Conservation (phyloP, 495 filamentous ascomycete species). For the Xylaria telfairii region DNA sequence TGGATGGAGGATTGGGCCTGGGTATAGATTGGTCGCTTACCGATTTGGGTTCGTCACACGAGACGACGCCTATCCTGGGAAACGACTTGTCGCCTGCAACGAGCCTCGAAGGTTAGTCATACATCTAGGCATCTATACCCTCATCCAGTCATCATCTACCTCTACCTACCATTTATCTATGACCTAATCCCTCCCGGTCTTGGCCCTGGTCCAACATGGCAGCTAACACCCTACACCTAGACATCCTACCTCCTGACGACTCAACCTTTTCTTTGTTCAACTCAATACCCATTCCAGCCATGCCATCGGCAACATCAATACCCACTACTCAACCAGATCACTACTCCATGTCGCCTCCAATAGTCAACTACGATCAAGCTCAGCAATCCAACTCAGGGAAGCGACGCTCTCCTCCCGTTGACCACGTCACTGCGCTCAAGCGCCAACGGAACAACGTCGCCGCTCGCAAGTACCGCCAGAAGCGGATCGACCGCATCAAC, state of each 20-base stretch:
- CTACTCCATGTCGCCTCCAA: constrained; percentile 28
- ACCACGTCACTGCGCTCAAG: constrained; percentile 48
- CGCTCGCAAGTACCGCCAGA: constrained; percentile 74
- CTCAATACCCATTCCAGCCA: constrained; percentile 23
- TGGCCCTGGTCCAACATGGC: not conserved
- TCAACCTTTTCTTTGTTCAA: constrained; percentile 31
- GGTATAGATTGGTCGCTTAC: constrained; percentile 38
- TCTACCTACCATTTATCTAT: not conserved
- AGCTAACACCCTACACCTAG: constrained; percentile 15
- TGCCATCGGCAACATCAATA: constrained; percentile 24
- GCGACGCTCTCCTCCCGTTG: constrained; percentile 34
- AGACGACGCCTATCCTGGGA: constrained; percentile 33
- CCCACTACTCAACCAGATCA: constrained; percentile 23
- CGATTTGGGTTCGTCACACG: constrained; percentile 31
- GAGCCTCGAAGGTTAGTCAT: constrained; percentile 36
- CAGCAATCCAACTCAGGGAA: constrained; percentile 19
- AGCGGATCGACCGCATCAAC: constrained; percentile 68
- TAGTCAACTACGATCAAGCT: constrained; percentile 27
- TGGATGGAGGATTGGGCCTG: constrained; percentile 12
- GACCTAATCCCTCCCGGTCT: not conserved
- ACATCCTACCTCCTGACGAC: constrained; percentile 31
- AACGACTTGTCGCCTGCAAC: constrained; percentile 31
- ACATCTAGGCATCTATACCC: not conserved
- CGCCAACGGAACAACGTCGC: constrained; percentile 72
- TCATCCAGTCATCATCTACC: constrained; percentile 21